Base-by-base conservation (phyloP, 306 rosid genomes). In the Ochetophila trinervis region DNA sequence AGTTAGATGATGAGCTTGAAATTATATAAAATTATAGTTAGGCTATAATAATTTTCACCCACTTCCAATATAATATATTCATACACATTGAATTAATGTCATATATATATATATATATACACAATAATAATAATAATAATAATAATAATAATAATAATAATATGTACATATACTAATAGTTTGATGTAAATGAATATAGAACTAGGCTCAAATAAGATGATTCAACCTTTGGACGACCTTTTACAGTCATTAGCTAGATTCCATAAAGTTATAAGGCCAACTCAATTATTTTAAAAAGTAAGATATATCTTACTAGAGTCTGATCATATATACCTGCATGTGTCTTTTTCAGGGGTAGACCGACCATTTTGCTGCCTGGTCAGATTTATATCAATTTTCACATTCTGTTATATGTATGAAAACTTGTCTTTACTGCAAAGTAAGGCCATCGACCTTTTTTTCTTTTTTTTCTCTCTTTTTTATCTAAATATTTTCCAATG, bases 311-410 rank as follows among this genome's bases (percentile, higher is more conserved):
- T n/a, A n/a, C n/a, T n/a, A n/a, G n/a, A n/a, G n/a, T n/a, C n/a
- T n/a, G n/a, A n/a, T n/a, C n/a, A n/a, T n/a, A n/a, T n/a, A n/a
- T n/a, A n/a, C n/a, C 2, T 37, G 44, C 14, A 49, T 49, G 24
- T 48, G 60, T 79, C 80, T 36, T 70, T 74, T 68, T 79, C 81
- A 45, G 56, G 54, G 54, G 65, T 79, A 82, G 64, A 65, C 83
- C 80, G 69, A 74, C 73, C 77, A 65, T 53, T 5, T 66, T 34
- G 64, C 42, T 54, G 50, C 60, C 55, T 47, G 8, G 12, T 13
- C 4, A 13, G 55, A 18, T 57, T 67, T 64, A 74, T 58, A 51
- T 63, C 51, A 62, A 72, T 48, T 50, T 36, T 67, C 12, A 57
- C 65, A 73, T 67, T 48, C 57, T 78, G 24, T 59, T 48, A 10